Conservation (phyloP, 805 yeast species). For the Cyberlindnera subsufficiens region DNA sequence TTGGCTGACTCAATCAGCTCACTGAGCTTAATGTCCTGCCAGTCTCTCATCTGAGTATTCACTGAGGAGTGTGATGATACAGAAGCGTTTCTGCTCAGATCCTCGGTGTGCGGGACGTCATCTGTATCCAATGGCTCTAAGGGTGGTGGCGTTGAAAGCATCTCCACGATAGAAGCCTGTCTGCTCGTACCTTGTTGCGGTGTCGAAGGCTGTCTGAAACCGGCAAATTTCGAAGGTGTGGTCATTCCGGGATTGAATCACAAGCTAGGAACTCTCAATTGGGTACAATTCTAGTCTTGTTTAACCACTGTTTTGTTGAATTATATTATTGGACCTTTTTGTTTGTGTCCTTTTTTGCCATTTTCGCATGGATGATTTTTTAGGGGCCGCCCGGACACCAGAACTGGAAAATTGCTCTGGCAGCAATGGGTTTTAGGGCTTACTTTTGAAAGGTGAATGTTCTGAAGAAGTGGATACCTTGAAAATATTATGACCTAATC, state of each 20-base stretch:
- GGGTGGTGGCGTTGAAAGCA: conserved; percentile 73
- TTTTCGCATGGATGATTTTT: no score
- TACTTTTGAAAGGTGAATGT: no score
- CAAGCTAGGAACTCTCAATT: no score
- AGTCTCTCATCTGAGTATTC: conserved; percentile 41
- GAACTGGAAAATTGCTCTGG: no score
- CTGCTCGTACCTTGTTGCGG: conserved; percentile 22
- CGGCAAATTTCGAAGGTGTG: conserved; percentile 27
- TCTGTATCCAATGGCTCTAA: conserved; percentile 25
- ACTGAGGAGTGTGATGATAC: conserved; percentile 49
- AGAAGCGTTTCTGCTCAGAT: conserved; percentile 22
- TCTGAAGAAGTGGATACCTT: no score
- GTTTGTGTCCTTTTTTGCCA: no score
- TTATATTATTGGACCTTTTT: no score
- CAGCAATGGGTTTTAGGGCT: no score
- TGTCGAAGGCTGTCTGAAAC: not conserved
- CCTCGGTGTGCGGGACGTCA: not conserved
- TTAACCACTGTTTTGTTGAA: no score
- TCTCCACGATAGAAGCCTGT: conserved; percentile 68
- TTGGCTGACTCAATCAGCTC: conserved; percentile 78
- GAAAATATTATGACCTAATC: no score
- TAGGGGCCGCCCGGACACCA: no score
- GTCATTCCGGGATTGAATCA: conserved; percentile 4
- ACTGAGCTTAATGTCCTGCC: conserved; percentile 66
- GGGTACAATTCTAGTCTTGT: no score